Conservation (phyloP, 495 filamentous ascomycete species). For the Neurospora sp. region DNA sequence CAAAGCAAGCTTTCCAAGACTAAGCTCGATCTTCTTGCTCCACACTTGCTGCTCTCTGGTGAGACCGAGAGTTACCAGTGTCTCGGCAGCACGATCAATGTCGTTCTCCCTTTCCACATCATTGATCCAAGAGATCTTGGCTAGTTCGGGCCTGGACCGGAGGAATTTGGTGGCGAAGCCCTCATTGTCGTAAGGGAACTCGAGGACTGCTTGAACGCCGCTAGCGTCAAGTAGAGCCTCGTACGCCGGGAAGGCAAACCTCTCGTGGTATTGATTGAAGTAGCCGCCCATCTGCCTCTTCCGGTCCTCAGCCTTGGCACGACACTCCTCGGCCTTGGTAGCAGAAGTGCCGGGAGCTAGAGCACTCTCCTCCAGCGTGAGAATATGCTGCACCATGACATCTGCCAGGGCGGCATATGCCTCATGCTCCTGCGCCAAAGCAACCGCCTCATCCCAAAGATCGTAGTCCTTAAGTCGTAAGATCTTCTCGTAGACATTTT, state of each 20-base stretch:
- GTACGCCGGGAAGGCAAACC: conserved; percentile 75
- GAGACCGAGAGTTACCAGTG: conserved; percentile 54
- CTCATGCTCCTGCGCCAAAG: conserved; percentile 61
- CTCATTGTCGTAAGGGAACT: conserved; percentile 51
- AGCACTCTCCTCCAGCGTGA: conserved; percentile 19
- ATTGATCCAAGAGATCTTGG: conserved; percentile 89
- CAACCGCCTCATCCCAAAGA: conserved; percentile 55
- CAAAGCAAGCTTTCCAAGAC: conserved; percentile 70
- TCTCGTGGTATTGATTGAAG: conserved; percentile 62
- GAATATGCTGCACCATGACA: conserved; percentile 34
- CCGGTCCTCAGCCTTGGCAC: conserved; percentile 22
- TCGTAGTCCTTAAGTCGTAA: conserved; percentile 55
- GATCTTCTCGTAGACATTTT: conserved; percentile 33
- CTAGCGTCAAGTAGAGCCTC: conserved; percentile 58
- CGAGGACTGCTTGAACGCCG: conserved; percentile 56
- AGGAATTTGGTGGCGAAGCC: conserved; percentile 65
- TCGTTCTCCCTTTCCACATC: conserved; percentile 66
- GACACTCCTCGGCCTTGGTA: conserved; percentile 17
- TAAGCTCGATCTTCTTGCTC: conserved; percentile 86
- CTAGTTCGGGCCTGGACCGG: conserved; percentile 53
- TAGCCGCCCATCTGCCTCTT: conserved; percentile 42
- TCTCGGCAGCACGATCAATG: conserved; percentile 57
- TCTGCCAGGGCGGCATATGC: conserved; percentile 64
- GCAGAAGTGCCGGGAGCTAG: conserved; percentile 7
- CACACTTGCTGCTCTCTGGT: conserved; percentile 64